Base-by-base conservation (phyloP, 495 filamentous ascomycete species). In the Daldinia vernicosa region DNA sequence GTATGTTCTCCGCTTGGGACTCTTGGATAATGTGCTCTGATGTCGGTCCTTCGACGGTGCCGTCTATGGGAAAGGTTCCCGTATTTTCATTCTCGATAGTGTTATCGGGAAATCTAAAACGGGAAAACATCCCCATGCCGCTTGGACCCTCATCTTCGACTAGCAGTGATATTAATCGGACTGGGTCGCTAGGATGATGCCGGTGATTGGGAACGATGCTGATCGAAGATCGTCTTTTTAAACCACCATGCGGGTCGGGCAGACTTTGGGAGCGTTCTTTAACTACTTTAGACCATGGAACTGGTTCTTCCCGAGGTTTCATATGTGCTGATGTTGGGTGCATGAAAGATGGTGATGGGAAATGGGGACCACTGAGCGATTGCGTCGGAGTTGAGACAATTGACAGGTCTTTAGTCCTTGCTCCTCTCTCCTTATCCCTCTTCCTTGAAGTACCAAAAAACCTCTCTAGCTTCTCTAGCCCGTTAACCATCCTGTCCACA, bases 261-360 rank as follows among this genome's bases (percentile, higher is more conserved):
- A 83, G 74, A 63, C 83, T 83, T 8, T 75, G 74, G 39, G 81
- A 75, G 8, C 81, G 79, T 11, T 69, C 65, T 43, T 76, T 79
- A 14, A 62, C 58, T 22, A 47, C 37, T 53, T 56, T 72, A 27
- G 66, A 22, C 33, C 67, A 60, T 47, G 74, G 47, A 47, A 69
- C 39, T 3, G 75, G 55, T 50, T 83, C 82, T 27, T 84, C 79
- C 22, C 83, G 77, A 7, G 83, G 82, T 53, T 78, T 66, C 83
- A 85, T 85, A 6, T 79, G 78, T 33, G 70, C 78, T 15, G 81
- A 81, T 12, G 78, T 84, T n/a, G 82, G 83, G 33, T 79, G 71
- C 57, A 85, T 80, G 69, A 80, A 85, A 1, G 83, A 82, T 9
- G 83, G 82, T 33, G 79, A 74, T 8, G 83, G 83, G 56, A 84